Conservation (phyloP, 208 protist genomes). For the Acanthamoeba culbertsoni region DNA sequence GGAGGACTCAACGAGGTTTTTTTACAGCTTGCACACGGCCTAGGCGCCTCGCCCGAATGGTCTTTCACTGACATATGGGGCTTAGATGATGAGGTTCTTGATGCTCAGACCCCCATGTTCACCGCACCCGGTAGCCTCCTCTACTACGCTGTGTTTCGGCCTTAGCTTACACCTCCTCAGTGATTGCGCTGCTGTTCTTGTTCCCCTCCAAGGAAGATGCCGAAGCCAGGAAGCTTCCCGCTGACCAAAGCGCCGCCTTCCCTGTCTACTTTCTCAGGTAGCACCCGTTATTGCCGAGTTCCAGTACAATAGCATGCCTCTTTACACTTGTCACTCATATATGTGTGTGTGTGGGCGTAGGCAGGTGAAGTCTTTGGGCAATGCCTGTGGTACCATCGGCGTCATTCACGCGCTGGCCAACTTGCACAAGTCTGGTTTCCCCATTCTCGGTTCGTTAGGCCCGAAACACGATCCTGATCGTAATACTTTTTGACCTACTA, state of each 20-base stretch:
- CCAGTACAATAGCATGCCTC: not conserved
- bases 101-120: slow-evolving; percentile 38
- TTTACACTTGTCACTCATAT: not conserved
- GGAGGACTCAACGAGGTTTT: too few species aligned
- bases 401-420: slow-evolving; percentile 39
- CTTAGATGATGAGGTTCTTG: not conserved
- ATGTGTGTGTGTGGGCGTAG: not conserved
- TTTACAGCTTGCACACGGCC: not conserved
- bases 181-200: slow-evolving; percentile 41
- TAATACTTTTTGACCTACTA: not conserved
- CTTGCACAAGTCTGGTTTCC: slow-evolving; percentile 35
- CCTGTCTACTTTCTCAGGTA: slow-evolving; percentile 7
- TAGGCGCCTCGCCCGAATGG: not conserved
- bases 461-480: not conserved
- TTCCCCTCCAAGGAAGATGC: slow-evolving; percentile 41
- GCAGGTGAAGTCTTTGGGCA: not conserved
- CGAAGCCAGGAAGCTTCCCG: not conserved
- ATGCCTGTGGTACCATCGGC: slow-evolving; percentile 39
- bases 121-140: not conserved
- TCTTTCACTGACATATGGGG: slow-evolving; percentile 46
- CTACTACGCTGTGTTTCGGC: not conserved
- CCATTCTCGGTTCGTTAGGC: not conserved
- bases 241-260: not conserved
- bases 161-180: not conserved
- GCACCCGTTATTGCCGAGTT: not conserved